Conservation (phyloP, 345 rosid species). For the Populus davidiana region DNA sequence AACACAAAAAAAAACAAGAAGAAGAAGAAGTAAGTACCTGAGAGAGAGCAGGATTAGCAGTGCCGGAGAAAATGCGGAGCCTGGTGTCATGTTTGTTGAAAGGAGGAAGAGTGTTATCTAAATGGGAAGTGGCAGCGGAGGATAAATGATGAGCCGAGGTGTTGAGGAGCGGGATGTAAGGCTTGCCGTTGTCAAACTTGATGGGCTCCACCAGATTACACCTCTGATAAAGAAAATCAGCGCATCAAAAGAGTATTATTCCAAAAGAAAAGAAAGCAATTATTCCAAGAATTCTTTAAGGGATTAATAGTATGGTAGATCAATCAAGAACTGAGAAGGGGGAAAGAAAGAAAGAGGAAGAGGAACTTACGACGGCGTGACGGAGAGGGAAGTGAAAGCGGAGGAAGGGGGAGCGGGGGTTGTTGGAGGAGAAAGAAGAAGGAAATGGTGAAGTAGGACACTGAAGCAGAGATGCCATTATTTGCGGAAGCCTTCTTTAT, state of each 20-base stretch:
- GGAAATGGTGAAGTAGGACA: conserved; percentile 17
- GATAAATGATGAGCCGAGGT: conserved; percentile 26
- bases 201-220: conserved; percentile 65
- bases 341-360: background rate
- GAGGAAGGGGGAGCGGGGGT: conserved; percentile 14
- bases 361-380: conserved; percentile 32
- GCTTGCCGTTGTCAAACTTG: conserved; percentile 54
- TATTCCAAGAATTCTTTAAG: too few species aligned
- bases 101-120: conserved; percentile 17
- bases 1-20: background rate
- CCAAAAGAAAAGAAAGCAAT: background rate
- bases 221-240: conserved; percentile 27
- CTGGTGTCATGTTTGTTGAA: conserved; percentile 45
- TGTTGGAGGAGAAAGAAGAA: conserved; percentile 9
- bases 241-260: background rate
- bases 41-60: conserved; percentile 86
- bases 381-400: conserved; percentile 9
- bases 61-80: conserved; percentile 86
- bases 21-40: conserved; percentile 42
- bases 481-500: too few species aligned
- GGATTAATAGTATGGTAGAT: background rate
- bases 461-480: conserved; percentile 36
- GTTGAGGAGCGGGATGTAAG: conserved; percentile 41
- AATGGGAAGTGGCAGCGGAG: conserved; percentile 24
- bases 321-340: background rate